Percentiles rank a stretch among this genome's conserved stretches.
These are phyloP conservation scores for Lavandula angustifolia DNA, from an alignment of 257 asterid species.

Conservation along the genomic window DNA sequence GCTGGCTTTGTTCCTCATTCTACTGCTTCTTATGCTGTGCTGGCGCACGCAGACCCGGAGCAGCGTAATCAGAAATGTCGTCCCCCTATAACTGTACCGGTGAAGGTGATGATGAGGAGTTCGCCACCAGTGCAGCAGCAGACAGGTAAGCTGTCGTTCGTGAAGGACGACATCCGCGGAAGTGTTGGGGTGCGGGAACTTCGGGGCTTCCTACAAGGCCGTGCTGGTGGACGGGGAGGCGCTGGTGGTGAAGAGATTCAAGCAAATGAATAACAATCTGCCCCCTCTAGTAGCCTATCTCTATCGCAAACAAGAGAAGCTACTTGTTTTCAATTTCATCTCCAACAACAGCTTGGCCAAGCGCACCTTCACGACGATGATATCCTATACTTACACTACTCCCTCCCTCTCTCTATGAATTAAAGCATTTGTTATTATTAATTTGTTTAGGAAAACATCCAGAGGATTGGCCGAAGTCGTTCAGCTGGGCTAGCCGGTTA, in stretches of 20 bases:
- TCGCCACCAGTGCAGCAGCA: slow-evolving; percentile 29
- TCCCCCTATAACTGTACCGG: slow-evolving; percentile 4
- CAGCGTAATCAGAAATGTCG: slow-evolving; percentile 19
- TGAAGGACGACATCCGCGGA: slow-evolving; percentile 80
- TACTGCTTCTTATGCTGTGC: slow-evolving; percentile 42
- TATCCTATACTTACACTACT: too few relatives aligned
- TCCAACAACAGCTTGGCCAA: slow-evolving; percentile 72
- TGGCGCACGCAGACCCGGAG: slow-evolving; percentile 31
- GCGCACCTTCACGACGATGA: slow-evolving; percentile 65
- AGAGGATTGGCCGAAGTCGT: slow-evolving; percentile 37
- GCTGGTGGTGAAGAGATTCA: slow-evolving; percentile 81
- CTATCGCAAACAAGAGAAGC: slow-evolving; percentile 89
- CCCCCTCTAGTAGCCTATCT: slow-evolving; percentile 78
- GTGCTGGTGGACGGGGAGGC: slow-evolving; percentile 72
- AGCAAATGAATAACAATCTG: slow-evolving; percentile 73
- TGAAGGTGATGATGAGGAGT: neutral
- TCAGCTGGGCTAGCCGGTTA: slow-evolving; percentile 68
- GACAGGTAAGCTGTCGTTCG: slow-evolving; percentile 57
- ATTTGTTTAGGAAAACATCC: slow-evolving; percentile 59
- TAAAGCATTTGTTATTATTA: too few relatives aligned
- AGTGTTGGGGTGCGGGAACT: slow-evolving; percentile 79
- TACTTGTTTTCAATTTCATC: slow-evolving; percentile 61
- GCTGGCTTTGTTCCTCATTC: slow-evolving; percentile 43
- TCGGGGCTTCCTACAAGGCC: slow-evolving; percentile 91
- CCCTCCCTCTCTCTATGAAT: too few relatives aligned